Base-by-base conservation (phyloP, 352 stramenopile genomes). In the Globisporangium cederbergense region DNA sequence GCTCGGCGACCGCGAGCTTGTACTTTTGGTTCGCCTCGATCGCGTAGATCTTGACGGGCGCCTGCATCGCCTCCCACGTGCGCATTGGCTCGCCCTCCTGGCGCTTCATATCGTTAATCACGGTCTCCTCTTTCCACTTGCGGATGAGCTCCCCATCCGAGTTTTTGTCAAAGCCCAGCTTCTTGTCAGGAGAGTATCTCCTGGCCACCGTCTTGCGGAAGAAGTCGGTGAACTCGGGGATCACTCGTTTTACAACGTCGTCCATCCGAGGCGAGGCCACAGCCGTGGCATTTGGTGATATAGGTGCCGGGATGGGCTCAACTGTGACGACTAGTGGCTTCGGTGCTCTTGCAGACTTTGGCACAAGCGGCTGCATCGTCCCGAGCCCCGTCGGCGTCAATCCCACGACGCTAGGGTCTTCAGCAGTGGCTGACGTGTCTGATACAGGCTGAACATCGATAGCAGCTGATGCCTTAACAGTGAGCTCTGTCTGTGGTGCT, bases 141-240 rank as follows among this genome's bases (percentile, higher is more conserved):
- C 86, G 86, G 14, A 91, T 71, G 0, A 95, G 66, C 32, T 90
- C 80, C 0, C 77, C 73, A 2, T 74, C 64, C 0, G 56, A 54
- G 50, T 89, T 83, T 32, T 76, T 66, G n/a, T 77, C 74, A 42
- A 90, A 94, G 0, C 86, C 86, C 2, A 93, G 65, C 13, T 76
- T 68, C 9, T 64, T 68, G 45, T 94, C 86, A 0, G 85, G 78
- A 1, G 55, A 51, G 55, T 84, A 89, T 4, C 58, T 63, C 1
- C 45, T 60, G 0, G 60, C 51, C 32, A 91, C 75, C 0, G 75
- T 78, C 66, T 90, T 91, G 54, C 79, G 78, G 56, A 91, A 93
- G 16, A 75, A 63, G 43, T 88, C 81, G 3, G 83, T 93, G 65
- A 80, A 93, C 66, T 93, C 82, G 2, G 86, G 81, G 10, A 93